These are phyloP conservation scores for Dictyostelium firmibasis DNA, from an alignment of 78 protist species.

Conservation along the genomic window DNA sequence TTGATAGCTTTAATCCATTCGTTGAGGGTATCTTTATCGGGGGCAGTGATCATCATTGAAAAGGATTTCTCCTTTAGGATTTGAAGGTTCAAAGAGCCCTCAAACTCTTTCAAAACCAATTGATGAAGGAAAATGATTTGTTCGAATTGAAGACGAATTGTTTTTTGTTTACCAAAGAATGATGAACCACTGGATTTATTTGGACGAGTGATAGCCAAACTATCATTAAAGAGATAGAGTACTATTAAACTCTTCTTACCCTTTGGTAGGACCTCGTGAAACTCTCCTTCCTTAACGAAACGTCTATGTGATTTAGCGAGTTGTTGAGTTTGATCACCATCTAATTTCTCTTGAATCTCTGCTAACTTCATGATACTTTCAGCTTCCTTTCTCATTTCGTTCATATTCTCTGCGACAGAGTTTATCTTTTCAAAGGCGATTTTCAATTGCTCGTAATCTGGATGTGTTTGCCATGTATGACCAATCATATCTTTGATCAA, in stretches of 20 bases:
- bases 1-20: slow-evolving; percentile 54
- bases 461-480: slow-evolving; percentile 73
- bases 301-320: slow-evolving; percentile 41
- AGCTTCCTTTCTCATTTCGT: slow-evolving; percentile 43
- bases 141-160: slow-evolving; percentile 63
- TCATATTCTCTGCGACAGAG: slow-evolving; percentile 59
- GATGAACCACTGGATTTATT: slow-evolving; percentile 49
- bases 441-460: slow-evolving; percentile 50
- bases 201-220: slow-evolving; percentile 30
- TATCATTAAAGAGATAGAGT: slow-evolving; percentile 51
- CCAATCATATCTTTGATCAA: slow-evolving; percentile 57
- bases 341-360: slow-evolving; percentile 71
- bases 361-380: slow-evolving; percentile 67
- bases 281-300: slow-evolving; percentile 68
- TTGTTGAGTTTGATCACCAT: not conserved
- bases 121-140: slow-evolving; percentile 7
- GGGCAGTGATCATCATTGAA: not conserved
- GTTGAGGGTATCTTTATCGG: not conserved
- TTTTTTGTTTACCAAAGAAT: slow-evolving; percentile 67
- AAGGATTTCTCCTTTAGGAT: not conserved
- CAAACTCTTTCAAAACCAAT: slow-evolving; percentile 16
- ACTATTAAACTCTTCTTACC: slow-evolving; percentile 26
- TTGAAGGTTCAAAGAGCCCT: not conserved
- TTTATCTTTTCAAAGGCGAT: slow-evolving; percentile 39
- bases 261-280: not conserved